Evolutionary conservation across 2,329 filamentous ascomycete species (phyloP), one percentile per base, ranked within the genome.

Genomic region (Grosmannia clavigera): DNA sequence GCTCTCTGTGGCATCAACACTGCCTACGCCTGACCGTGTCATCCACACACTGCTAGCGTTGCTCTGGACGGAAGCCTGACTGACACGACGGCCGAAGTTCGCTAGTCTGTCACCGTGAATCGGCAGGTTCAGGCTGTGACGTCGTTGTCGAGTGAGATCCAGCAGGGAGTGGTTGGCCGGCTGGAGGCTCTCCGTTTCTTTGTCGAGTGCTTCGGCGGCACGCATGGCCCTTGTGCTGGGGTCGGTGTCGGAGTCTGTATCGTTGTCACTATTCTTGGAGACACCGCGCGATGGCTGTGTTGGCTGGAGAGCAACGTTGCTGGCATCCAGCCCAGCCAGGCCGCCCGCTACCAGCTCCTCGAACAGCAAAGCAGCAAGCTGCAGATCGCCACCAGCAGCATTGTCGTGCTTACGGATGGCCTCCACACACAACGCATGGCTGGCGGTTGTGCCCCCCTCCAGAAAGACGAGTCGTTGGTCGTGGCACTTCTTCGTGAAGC

Each of bases 141-240:
- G 73, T 2, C 76, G 74, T 16, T 63, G 43, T 3, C 11, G 55
- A 29, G 75, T 75, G 46, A 81, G 69, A 57, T 80, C 78, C n/a
- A 80, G 68, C 51, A 79, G 40, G 9, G 19, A 75, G 59, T 74
- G 73, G 55, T 67, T 72, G 58, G 67, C 72, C 0, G 74, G 73
- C 63, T 84, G 80, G n/a, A 84, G 68, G 27, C 71, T 77, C 55
- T 77, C 80, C 0, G 81, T 84, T 63, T 81, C 72, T 59, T 74
- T 74, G 65, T 85, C 79, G 46, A 85, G 73, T 2, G 76, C 78
- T 60, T 84, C 81, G 9, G 81, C 82, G 19, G 80, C 81, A 65
- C 78, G 74, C 80, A 84, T 84, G 43, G 81, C 81, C 65, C 72
- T 74, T 27, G 74, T 76, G 60, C 76, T 78, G 53, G 80, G 79